Base-by-base conservation (phyloP, 116 monocot genomes). In the Iris pallida region DNA sequence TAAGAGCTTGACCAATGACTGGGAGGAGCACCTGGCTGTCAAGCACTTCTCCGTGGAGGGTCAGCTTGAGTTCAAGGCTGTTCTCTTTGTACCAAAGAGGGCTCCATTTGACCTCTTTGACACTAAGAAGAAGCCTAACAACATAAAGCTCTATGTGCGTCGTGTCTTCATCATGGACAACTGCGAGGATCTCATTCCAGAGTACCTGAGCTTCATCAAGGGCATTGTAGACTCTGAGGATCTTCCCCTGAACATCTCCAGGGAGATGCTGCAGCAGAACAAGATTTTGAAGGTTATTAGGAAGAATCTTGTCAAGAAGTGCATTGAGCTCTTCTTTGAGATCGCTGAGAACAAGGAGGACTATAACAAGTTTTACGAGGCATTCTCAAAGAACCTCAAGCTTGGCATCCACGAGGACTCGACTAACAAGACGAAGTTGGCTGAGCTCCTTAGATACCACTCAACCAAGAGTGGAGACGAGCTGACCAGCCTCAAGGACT, bases 321-420 rank as follows among this genome's bases (percentile, higher is more conserved):
- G 84, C 66, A 53, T 84, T 2, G 84, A 84, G n/a, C n/a, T n/a
- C n/a, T n/a, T n/a, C n/a, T n/a, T n/a, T n/a, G n/a, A n/a, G n/a
- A n/a, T n/a, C n/a, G 40, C 80, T 4, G 84, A 84, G 68, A 84
- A 84, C 84, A 84, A 84, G 76, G 84, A 84, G 42, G 84, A 84
- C 56, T 84, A 84, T 61, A 79, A 76, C 73, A 83, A 83, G 69
- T 83, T 83, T 42, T 83, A 83, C 5, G 83, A 83, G 64, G 79
- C 84, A 20, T 84, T 84, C 84, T 84, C 84, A 7, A 84, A 84
- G 80, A 84, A 84, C 63, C 70, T 84, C 46, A 84, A 84, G 66
- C 75, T 84, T 3, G 84, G 84, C 1, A 84, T 84, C 59, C 84
- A 84, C 18, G 84, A 84, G 57, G 84, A 84, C 45, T 70, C 76